Conservation (phyloP, 192 early-diverging fungal species). For the Chytriomyces confervae region DNA sequence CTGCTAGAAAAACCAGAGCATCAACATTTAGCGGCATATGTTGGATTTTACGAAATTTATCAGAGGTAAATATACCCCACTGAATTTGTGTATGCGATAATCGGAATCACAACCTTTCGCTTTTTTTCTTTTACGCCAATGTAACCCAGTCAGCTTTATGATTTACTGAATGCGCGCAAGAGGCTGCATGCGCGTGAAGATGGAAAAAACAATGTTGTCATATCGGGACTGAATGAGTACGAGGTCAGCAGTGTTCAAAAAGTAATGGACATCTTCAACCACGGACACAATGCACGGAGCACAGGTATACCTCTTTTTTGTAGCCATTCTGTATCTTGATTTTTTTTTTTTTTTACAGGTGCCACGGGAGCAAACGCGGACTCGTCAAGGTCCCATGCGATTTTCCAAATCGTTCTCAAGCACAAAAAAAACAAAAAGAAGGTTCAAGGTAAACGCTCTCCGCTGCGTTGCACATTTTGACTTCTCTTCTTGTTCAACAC, state of each 20-base stretch:
- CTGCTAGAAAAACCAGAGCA: conserved; percentile 73
- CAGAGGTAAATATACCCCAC: conserved; percentile 53
- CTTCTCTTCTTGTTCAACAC: background rate
- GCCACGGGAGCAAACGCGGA: conserved; percentile 93
- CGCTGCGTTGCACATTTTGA: background rate
- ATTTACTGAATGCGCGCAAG: conserved; percentile 90
- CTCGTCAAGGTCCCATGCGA: conserved; percentile 96
- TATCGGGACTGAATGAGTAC: conserved; percentile 87
- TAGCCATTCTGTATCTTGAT: background rate
- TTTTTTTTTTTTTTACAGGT: conserved; percentile 51
- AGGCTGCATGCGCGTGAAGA: conserved; percentile 95
- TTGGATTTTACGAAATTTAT: conserved; percentile 97
- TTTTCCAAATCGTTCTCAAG: conserved; percentile 90
- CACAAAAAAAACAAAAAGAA: conserved; percentile 67
- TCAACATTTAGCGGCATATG: conserved; percentile 77
- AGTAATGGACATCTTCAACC: conserved; percentile 92
- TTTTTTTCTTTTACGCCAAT: conserved; percentile 11
- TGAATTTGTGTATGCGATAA: background rate
- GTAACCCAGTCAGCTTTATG: conserved; percentile 77
- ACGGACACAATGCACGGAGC: conserved; percentile 85
- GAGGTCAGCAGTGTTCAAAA: conserved; percentile 84
- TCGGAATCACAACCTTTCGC: background rate
- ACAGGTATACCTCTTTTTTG: conserved; percentile 67
- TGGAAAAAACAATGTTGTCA: conserved; percentile 91
- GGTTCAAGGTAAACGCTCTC: conserved; percentile 53